Base-by-base conservation (phyloP, 2,329 filamentous ascomycete species). In the Acarospora socialis region DNA sequence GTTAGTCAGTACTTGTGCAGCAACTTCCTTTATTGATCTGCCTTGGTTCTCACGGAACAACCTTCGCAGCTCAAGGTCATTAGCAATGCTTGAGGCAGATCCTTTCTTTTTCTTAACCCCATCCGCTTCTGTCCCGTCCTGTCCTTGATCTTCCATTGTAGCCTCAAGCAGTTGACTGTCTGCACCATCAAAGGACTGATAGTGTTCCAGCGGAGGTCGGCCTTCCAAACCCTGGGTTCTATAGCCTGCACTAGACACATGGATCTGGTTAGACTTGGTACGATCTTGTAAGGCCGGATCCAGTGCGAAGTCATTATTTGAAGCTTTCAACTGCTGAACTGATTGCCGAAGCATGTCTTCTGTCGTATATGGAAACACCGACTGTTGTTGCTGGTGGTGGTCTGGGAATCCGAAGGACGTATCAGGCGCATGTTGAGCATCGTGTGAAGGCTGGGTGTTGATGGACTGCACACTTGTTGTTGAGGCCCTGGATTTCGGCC, bases 21-120 rank as follows among this genome's bases (percentile, higher is more conserved):
- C 61, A 48, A 65, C 62, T 35, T 64, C 56, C 37, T 59, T 56
- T 25, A 65, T 39, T 3, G 46, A 48, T 38, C 56, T 60, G 4
- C 57, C 56, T 39, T 61, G 54, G 35, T 64, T 62, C 37, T 64
- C 60, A 9, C 55, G 52, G 28, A 65, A 50, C 9, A 65, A 40
- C 24, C 61, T 60, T 21, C 60, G 53, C 30, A 65, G 36, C 36
- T 65, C 61, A 34, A 61, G 60, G 37, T 65, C 61, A 38, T 64
- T 65, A 5, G 61, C 59, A 20, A 63, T 43, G 7, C 59, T 63
- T 2, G 60, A 61, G 32, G 55, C 61, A 3, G 59, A 58, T 1
- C 59, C 60, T 40, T 60, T 57, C 43, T 47, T 45, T 37, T 59
- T 60, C 46, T 59, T 61, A 30, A 37, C 38, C 4, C 38, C 40